Conservation (phyloP, 768 basidiomycete species). For the Kwoniella europaea region DNA sequence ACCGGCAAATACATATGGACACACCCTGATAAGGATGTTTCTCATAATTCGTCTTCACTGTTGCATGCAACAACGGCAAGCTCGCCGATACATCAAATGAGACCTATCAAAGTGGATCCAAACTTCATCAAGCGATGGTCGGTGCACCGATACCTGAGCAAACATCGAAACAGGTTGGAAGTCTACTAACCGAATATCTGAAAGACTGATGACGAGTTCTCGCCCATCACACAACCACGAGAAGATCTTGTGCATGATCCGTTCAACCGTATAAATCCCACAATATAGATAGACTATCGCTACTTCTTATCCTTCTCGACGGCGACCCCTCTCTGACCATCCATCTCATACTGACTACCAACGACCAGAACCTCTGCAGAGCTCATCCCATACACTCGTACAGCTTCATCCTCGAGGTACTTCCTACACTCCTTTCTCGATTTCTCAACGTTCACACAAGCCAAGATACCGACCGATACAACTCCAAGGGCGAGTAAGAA, state of each 20-base stretch:
- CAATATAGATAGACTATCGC: background rate
- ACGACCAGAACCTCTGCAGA: slow-evolving; percentile 21
- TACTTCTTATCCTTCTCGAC: slow-evolving; percentile 1
- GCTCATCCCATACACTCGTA: slow-evolving; percentile 36
- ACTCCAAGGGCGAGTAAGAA: slow-evolving; percentile 50
- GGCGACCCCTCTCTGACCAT: slow-evolving; percentile 1
- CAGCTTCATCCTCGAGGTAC: slow-evolving; percentile 50
- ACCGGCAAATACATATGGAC: background rate
- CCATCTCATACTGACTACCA: slow-evolving; percentile 19
- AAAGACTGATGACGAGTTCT: too few relatives aligned
- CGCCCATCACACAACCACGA: too few relatives aligned
- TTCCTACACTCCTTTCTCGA: slow-evolving; percentile 41
- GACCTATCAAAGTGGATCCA: too few relatives aligned
- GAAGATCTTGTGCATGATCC: too few relatives aligned
- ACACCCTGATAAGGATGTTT: background rate
- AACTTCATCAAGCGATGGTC: too few relatives aligned
- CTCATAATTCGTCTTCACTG: too few relatives aligned
- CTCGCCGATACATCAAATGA: too few relatives aligned
- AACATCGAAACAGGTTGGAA: background rate
- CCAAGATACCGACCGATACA: slow-evolving; percentile 38
- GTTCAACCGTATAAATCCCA: background rate
- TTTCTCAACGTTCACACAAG: slow-evolving; percentile 51
- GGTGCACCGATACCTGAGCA: background rate
- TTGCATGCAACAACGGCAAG: too few relatives aligned
- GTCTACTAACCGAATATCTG: too few relatives aligned